A percentile compares a stretch with the other conserved stretches of the same genome.
These are phyloP conservation scores for Dactylellina cionopaga DNA, from an alignment of 2,329 filamentous ascomycete species.

Conservation along the genomic window DNA sequence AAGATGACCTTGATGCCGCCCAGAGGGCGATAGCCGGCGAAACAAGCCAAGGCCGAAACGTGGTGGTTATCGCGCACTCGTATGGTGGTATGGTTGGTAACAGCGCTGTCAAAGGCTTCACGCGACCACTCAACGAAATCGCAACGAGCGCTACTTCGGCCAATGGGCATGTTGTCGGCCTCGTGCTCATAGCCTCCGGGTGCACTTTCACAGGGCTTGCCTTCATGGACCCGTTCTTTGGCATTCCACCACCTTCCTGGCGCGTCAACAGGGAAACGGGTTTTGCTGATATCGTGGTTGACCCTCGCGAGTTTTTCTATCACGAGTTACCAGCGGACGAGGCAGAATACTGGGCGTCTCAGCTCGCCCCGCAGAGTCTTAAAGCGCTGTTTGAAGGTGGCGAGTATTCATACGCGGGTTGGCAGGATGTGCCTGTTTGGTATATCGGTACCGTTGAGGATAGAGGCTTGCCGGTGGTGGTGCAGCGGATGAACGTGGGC, in stretches of 20 bases:
- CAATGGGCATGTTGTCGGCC: slow-evolving; percentile 62
- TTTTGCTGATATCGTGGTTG: slow-evolving; percentile 60
- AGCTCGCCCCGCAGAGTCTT: slow-evolving; percentile 62
- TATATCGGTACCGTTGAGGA: slow-evolving; percentile 64
- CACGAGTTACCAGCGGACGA: slow-evolving; percentile 65
- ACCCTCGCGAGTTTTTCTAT: slow-evolving; percentile 64
- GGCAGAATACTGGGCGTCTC: slow-evolving; percentile 61
- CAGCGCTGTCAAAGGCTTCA: slow-evolving; percentile 64
- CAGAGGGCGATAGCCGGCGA: slow-evolving; percentile 60
- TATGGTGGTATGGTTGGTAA: slow-evolving; percentile 65
- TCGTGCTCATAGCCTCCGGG: slow-evolving; percentile 64
- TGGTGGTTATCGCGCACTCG: slow-evolving; percentile 65
- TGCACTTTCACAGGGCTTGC: slow-evolving; percentile 60
- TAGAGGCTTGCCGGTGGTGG: slow-evolving; percentile 60
- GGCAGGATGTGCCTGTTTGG: slow-evolving; percentile 65
- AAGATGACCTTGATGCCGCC: slow-evolving; percentile 62
- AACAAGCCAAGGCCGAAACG: slow-evolving; percentile 61
- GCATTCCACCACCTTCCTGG: slow-evolving; percentile 63
- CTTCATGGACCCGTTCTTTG: slow-evolving; percentile 63
- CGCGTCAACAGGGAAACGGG: slow-evolving; percentile 61
- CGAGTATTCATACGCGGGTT: slow-evolving; percentile 63
- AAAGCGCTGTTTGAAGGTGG: slow-evolving; percentile 64
- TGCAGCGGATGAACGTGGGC: slow-evolving; percentile 61
- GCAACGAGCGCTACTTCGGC: slow-evolving; percentile 20
- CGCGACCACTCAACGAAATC: slow-evolving; percentile 54